These are phyloP conservation scores for Populus hybrid DNA, from an alignment of 441 rosid species.

Conservation along the genomic window DNA sequence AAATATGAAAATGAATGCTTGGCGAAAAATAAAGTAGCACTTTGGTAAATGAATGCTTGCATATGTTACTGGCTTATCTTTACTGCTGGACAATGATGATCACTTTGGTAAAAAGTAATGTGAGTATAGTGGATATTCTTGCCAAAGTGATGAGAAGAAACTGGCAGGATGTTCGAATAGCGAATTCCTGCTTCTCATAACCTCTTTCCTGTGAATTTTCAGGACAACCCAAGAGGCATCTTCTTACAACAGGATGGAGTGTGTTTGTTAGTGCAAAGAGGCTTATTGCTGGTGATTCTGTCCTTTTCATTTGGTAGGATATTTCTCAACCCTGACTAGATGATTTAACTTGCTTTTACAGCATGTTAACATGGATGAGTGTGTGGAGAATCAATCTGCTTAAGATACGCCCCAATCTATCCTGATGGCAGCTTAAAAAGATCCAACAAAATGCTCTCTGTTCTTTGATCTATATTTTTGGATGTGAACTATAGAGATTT, in stretches of 20 bases:
- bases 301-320: not conserved
- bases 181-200: not conserved
- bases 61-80: too few relatives aligned
- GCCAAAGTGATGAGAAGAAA: not conserved
- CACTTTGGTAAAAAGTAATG: not conserved
- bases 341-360: not conserved
- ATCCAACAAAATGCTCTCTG: not conserved
- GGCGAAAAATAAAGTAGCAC: not conserved
- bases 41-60: not conserved
- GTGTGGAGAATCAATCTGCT: constrained; percentile 27
- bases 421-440: not conserved
- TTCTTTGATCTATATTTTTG: not conserved
- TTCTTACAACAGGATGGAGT: not conserved
- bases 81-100: not conserved
- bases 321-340: constrained; percentile 19
- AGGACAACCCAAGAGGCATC: not conserved
- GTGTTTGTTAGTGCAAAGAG: not conserved
- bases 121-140: not conserved
- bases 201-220: not conserved
- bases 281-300: not conserved
- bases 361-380: constrained; percentile 49
- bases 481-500: not conserved
- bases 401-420: not conserved
- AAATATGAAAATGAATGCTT: too few relatives aligned
- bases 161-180: not conserved